Base-by-base conservation (phyloP, 371 early-diverging fungal genomes). In the Apophysomyces variabilis region DNA sequence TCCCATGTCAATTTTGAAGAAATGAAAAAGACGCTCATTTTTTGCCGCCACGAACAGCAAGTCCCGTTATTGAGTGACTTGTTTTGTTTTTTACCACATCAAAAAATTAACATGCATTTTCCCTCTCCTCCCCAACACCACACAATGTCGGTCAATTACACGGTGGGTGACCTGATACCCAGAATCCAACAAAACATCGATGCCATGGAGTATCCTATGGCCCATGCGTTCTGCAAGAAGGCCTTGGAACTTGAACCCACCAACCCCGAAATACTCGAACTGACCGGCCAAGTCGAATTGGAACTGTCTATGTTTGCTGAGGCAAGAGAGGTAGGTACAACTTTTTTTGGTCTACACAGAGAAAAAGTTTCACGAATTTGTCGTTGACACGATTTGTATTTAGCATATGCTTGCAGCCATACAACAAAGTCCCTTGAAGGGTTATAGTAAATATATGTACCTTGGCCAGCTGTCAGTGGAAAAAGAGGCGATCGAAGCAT, bases 391-490 rank as follows among this genome's bases (percentile, higher is more conserved):
- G 32, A 26, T 26, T 26, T 0, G 60, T 58, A 0, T 41, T 36
- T 68, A 90, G 88, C 90, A 90, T 69, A 78, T 93, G 64, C 68
- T 85, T 62, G 84, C 82, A 46, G 89, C 94, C 38, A 88, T 89
- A 38, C 77, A 87, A 67, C 69, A 91, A 11, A 84, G 77, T 56
- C 92, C 93, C 9, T 82, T 90, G n/a, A 70, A 76, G 39, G 91
- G 92, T 18, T 88, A 87, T 58, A 88, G 86, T 60, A 92, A 91
- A 78, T 95, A 90, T 80, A 88, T 97, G 89, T 94, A 94, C 70
- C 81, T 97, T 57, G 98, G 96, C 21, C 96, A 96, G 76, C 72
- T 97, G 72, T 84, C 89, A 1, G 83, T 81, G 7, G 94, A 90
- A 57, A 77, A 89, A 60, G 94, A 95, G 58, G 87, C 96, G 11